phyloP scores from a whole-genome alignment of 352 stramenopile species.

The Halophytophthora batemanensis region DNA sequence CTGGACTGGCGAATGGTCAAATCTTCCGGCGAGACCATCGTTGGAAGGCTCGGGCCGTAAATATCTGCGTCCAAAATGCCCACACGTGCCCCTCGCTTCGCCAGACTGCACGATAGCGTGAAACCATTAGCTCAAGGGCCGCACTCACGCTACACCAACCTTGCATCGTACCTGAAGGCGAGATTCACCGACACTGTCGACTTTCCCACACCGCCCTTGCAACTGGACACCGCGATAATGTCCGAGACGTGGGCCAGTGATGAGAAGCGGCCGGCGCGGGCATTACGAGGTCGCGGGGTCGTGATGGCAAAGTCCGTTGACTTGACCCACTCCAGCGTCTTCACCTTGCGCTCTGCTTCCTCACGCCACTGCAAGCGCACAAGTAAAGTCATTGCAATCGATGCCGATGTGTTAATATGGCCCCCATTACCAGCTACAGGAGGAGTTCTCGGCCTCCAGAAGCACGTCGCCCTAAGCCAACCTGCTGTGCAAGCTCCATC shows the following conservation, averaged over 20 bases:
- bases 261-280: constrained; percentile 68
- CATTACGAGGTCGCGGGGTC: constrained; percentile 56
- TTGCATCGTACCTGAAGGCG: constrained; percentile 81
- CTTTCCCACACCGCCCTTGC: constrained; percentile 98
- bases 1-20: constrained; percentile 65
- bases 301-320: constrained; percentile 64
- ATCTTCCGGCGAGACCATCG: constrained; percentile 89
- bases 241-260: constrained; percentile 80
- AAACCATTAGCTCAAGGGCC: background rate
- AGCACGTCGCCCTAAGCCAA: constrained; percentile 11
- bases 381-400: background rate
- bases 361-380: constrained; percentile 54
- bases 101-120: constrained; percentile 43
- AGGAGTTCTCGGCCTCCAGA: background rate
- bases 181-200: constrained; percentile 99
- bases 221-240: constrained; percentile 90
- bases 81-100: constrained; percentile 89
- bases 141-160: constrained; percentile 1
- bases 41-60: constrained; percentile 98
- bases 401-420: background rate
- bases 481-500: constrained; percentile 64
- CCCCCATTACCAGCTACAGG: background rate
- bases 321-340: constrained; percentile 72
- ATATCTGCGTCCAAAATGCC: constrained; percentile 99
- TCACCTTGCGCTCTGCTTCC: constrained; percentile 47